These are phyloP conservation scores for Puccinia triticina DNA, from an alignment of 1,284 basidiomycete genomes.

Conservation along the genomic window DNA sequence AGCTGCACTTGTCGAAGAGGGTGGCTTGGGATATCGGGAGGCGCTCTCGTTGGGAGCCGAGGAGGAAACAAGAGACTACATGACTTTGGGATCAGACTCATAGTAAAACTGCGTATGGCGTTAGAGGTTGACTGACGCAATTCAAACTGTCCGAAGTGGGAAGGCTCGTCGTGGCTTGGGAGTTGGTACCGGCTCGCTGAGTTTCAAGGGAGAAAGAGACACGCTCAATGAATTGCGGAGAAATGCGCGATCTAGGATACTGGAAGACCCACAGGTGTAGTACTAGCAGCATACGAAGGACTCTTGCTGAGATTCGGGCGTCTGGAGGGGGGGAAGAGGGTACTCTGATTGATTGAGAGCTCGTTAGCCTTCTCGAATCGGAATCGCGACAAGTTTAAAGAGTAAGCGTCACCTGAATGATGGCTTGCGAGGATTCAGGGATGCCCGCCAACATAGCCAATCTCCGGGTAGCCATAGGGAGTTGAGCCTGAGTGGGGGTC, in stretches of 20 bases:
- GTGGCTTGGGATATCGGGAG: conserved; percentile 13
- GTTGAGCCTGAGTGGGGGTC: conserved; percentile 14
- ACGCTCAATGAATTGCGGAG: neutral
- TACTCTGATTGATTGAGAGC: conserved; percentile 31
- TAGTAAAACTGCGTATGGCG: conserved; percentile 6
- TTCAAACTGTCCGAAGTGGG: neutral
- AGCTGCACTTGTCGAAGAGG: neutral
- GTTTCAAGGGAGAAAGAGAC: neutral
- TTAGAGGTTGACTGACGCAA: conserved; percentile 8
- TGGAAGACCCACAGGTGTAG: conserved; percentile 14
- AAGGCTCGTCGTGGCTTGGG: neutral
- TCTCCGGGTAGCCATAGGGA: conserved; percentile 36
- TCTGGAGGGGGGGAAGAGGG: conserved; percentile 18
- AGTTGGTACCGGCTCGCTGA: neutral
- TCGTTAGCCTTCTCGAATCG: conserved; percentile 9
- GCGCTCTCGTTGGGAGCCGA: neutral
- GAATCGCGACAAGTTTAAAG: neutral
- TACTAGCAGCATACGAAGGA: neutral
- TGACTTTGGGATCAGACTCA: neutral
- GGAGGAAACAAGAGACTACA: conserved; percentile 2
- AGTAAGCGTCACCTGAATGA: conserved; percentile 38
- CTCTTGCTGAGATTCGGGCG: neutral
- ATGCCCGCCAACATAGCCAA: conserved; percentile 46
- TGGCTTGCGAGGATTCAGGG: conserved; percentile 52
- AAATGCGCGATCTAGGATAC: neutral